Base-by-base conservation (phyloP, 495 filamentous ascomycete genomes). In the Chaetomium tenue region DNA sequence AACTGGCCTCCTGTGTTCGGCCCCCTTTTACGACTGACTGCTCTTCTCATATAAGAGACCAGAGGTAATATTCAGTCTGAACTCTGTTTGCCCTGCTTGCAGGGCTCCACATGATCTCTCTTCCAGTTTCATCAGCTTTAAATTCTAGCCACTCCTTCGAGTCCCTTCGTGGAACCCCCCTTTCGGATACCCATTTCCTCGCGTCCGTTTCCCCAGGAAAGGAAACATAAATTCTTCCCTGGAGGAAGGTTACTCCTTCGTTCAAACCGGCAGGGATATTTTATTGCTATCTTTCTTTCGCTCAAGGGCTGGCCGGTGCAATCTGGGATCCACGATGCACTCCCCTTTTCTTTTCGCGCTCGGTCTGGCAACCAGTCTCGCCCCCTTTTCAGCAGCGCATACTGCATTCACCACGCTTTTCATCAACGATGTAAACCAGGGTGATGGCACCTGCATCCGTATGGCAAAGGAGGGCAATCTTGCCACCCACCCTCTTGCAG, bases 361-460 rank as follows among this genome's bases (percentile, higher is more conserved):
- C 60, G 68, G 70, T 13, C 58, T 76, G 58, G 77, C 74, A 58
- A 61, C 70, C 28, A 22, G 55, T 50, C 67, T 78, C 53, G 71
- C 71, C 55, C 52, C 68, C 15, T 25, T 70, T 16, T 72, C 70
- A 12, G 66, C 73, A 48, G 86, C 85, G 28, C 89, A 93, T 65
- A 90, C 89, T 20, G 71, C 84, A 54, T 84, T 91, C 67, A 88
- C 87, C 7, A 88, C 84, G 23, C 78, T 92, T 64, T 87, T 81
- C 61, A 74, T 92, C 68, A 76, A 89, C 70, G 86, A 83, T 62
- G 78, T 82, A 26, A 77, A 81, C 67, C 85, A 91, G 69, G 90
- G 90, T 53, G 82, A 86, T 70, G 90, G 85, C 0, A 84, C 81
- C 51, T 91, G 88, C 68, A 78, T 92, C 30, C 84, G 89, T n/a